phyloP scores from a whole-genome alignment of 2,329 filamentous ascomycete species.

The Clonostachys rosea region DNA sequence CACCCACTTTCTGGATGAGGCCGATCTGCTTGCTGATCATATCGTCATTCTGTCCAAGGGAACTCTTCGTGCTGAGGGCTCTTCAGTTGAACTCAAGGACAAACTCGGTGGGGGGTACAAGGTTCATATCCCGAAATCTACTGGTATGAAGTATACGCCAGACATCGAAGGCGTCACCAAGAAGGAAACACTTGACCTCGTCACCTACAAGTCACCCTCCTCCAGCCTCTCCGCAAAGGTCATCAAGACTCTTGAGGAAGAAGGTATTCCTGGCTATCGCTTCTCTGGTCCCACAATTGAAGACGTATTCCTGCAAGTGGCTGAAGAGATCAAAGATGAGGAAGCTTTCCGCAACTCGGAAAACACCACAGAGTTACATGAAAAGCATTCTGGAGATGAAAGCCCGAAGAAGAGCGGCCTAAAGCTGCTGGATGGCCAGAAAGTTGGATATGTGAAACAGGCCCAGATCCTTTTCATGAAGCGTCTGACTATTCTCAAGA shows the following conservation, averaged over 20 bases:
- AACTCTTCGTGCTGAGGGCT: slow-evolving; percentile 74
- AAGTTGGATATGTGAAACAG: slow-evolving; percentile 67
- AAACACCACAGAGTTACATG: slow-evolving; percentile 9
- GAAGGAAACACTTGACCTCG: slow-evolving; percentile 62
- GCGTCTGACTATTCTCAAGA: slow-evolving; percentile 68
- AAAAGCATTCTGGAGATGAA: slow-evolving; percentile 9
- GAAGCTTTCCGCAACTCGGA: slow-evolving; percentile 18
- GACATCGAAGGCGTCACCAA: slow-evolving; percentile 51
- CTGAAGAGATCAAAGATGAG: slow-evolving; percentile 69
- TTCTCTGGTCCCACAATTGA: slow-evolving; percentile 88
- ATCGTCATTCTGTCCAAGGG: slow-evolving; percentile 87
- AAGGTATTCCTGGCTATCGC: slow-evolving; percentile 70
- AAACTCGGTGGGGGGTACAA: slow-evolving; percentile 79
- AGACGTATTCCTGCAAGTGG: slow-evolving; percentile 83
- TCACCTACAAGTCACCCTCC: slow-evolving; percentile 66
- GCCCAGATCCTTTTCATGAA: slow-evolving; percentile 73
- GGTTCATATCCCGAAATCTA: slow-evolving; percentile 65
- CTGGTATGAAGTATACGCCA: slow-evolving; percentile 38
- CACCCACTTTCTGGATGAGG: slow-evolving; percentile 92
- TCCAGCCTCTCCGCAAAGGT: slow-evolving; percentile 68
- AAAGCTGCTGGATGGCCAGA: slow-evolving; percentile 62
- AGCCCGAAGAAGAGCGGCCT: slow-evolving; percentile 26
- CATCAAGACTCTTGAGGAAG: slow-evolving; percentile 62
- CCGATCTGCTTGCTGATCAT: slow-evolving; percentile 82
- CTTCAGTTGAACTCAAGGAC: slow-evolving; percentile 82